Conservation (phyloP, 805 yeast genomes). For the Metschnikowia bowlesiae region DNA sequence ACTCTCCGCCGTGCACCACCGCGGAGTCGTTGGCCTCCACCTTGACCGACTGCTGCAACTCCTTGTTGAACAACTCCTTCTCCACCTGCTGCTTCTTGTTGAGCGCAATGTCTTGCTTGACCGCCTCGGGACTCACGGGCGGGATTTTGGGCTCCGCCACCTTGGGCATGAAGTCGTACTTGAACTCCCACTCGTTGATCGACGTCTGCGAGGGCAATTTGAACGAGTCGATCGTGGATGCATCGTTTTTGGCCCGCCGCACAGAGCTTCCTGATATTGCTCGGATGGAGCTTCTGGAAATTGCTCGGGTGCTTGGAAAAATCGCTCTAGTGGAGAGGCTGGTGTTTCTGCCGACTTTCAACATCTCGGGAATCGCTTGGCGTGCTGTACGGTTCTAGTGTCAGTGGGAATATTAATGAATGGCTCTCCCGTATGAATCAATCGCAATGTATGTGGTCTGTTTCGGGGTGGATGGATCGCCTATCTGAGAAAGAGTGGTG, state of each 20-base stretch:
- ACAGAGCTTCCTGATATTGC: too few relatives aligned
- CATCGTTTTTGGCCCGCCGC: constrained; percentile 48
- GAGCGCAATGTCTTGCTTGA: constrained; percentile 46
- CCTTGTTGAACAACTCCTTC: constrained; percentile 33
- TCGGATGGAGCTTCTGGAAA: too few relatives aligned
- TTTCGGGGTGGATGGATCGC: too few relatives aligned
- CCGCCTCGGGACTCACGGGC: constrained; percentile 44
- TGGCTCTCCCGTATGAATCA: too few relatives aligned
- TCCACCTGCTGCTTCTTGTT: constrained; percentile 36
- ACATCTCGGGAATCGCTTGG: neutral
- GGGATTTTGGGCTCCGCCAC: constrained; percentile 40
- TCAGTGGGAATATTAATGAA: neutral
- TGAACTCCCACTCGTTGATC: constrained; percentile 48
- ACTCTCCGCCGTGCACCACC: constrained; percentile 42
- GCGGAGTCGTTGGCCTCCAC: constrained; percentile 42
- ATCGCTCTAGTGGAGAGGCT: neutral
- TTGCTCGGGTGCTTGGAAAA: too few relatives aligned
- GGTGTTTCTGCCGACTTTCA: constrained; percentile 30
- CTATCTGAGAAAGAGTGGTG: neutral
- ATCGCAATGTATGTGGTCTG: too few relatives aligned
- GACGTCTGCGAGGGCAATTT: constrained; percentile 46
- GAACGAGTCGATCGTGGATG: constrained; percentile 55
- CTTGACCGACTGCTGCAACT: constrained; percentile 32
- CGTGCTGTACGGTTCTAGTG: neutral
- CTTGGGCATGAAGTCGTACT: constrained; percentile 43